These are phyloP conservation scores for Podaxis sp. DNA, from an alignment of 768 basidiomycete species.

Conservation along the genomic window DNA sequence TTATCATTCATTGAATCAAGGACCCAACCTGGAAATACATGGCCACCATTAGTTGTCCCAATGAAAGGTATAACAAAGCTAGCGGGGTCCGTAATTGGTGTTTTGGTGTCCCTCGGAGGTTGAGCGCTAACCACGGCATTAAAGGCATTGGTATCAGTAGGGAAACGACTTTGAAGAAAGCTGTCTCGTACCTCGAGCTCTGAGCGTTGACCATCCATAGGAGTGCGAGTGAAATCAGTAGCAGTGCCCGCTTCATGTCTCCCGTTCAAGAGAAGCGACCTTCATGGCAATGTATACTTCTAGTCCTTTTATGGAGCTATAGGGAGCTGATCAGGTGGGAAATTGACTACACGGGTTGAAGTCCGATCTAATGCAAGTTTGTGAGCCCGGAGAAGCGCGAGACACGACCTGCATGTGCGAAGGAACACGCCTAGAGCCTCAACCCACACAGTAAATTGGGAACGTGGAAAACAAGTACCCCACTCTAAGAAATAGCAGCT, in stretches of 20 bases:
- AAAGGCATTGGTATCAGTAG: not conserved
- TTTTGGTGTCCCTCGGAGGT: slow-evolving; percentile 14
- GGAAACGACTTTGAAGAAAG: not conserved
- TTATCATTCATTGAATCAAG: not conserved
- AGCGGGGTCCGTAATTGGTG: slow-evolving; percentile 35
- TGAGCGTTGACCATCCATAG: not conserved
- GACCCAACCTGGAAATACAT: slow-evolving; percentile 60
- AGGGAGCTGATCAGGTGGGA: slow-evolving; percentile 4
- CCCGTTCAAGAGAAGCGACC: not conserved
- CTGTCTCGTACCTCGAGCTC: slow-evolving; percentile 3
- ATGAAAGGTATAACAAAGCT: slow-evolving; percentile 60
- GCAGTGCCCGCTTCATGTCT: not conserved
- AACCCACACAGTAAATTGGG: not conserved
- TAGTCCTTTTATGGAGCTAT: not conserved
- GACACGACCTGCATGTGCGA: not conserved
- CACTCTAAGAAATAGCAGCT: too few relatives aligned
- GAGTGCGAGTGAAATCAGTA: not conserved
- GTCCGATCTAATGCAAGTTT: slow-evolving; percentile 8
- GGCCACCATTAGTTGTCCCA: slow-evolving; percentile 62
- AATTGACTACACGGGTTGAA: not conserved
- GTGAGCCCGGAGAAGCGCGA: not conserved
- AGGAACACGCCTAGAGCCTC: not conserved
- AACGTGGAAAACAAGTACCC: not conserved
- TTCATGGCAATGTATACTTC: not conserved
- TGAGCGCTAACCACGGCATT: slow-evolving; percentile 1